phyloP scores from a whole-genome alignment of 2,329 filamentous ascomycete genomes.

The Cladosporium sp. region DNA sequence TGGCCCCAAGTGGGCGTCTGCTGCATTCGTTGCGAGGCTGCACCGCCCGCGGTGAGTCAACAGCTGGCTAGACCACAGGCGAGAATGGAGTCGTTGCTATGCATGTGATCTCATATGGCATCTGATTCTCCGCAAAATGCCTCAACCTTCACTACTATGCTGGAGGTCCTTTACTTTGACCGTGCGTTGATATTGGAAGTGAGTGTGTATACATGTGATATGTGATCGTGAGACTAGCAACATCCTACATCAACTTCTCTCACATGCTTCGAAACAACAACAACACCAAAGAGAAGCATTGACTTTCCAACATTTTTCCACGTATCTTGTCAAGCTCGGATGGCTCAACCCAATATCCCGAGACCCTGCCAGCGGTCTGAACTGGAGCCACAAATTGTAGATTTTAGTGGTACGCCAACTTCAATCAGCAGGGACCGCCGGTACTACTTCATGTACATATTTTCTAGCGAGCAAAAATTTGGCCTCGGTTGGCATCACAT shows the following conservation, averaged over 20 bases:
- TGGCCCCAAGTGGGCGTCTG: not conserved
- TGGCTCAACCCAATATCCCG: not conserved
- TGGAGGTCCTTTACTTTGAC: not conserved
- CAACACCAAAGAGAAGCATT: too few relatives aligned
- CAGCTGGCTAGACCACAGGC: not conserved
- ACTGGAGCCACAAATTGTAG: constrained; percentile 8
- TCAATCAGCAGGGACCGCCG: not conserved
- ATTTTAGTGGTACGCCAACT: not conserved
- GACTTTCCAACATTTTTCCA: too few relatives aligned
- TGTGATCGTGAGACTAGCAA: too few relatives aligned
- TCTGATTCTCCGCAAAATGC: constrained; percentile 10
- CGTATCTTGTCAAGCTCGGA: not conserved
- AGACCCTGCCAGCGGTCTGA: constrained; percentile 1
- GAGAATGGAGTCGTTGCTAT: constrained; percentile 2
- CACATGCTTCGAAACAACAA: too few relatives aligned
- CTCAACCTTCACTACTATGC: constrained; percentile 3
- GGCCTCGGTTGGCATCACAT: too few relatives aligned
- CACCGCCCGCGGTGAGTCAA: not conserved
- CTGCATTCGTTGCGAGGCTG: constrained; percentile 1
- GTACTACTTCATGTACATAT: too few relatives aligned
- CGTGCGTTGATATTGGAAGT: too few relatives aligned
- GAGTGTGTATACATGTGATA: too few relatives aligned
- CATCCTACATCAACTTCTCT: too few relatives aligned
- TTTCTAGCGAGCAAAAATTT: too few relatives aligned
- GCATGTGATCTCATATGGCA: constrained; percentile 5